A percentile compares a stretch with the other conserved stretches of the same genome.
Conservation (phyloP, 2,329 filamentous ascomycete genomes). For the Talaromyces marneffei region DNA sequence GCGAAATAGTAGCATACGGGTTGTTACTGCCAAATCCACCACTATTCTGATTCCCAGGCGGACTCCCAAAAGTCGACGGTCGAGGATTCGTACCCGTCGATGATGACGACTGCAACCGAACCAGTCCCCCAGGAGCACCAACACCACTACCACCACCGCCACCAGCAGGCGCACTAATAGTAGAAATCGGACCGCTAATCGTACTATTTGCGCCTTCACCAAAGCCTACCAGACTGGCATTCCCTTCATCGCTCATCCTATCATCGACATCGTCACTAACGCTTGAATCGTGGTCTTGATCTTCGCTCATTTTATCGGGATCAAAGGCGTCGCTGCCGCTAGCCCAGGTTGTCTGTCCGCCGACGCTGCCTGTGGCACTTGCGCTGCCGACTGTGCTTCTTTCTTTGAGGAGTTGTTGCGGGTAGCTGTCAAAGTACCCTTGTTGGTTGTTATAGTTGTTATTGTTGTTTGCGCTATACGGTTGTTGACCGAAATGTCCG, state of each 20-base stretch:
- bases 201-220: slow-evolving; percentile 86
- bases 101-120: slow-evolving; percentile 1
- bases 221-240: slow-evolving; percentile 80
- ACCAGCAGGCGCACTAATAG: slow-evolving; percentile 38
- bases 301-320: slow-evolving; percentile 54
- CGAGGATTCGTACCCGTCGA: slow-evolving; percentile 9
- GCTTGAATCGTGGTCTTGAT: slow-evolving; percentile 59
- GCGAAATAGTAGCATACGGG: slow-evolving; percentile 22
- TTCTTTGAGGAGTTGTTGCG: slow-evolving; percentile 60
- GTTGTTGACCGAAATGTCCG: neutral
- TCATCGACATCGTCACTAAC: slow-evolving; percentile 44
- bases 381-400: slow-evolving; percentile 85
- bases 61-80: slow-evolving; percentile 38
- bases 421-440: slow-evolving; percentile 75
- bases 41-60: slow-evolving; percentile 21
- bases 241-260: slow-evolving; percentile 79
- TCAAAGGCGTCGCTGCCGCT: slow-evolving; percentile 53
- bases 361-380: slow-evolving; percentile 70
- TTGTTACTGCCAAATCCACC: neutral
- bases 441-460: slow-evolving; percentile 36
- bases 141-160: neutral
- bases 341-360: slow-evolving; percentile 64
- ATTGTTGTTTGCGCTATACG: neutral
- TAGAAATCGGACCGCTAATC: slow-evolving; percentile 69
- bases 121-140: neutral